Conservation (phyloP, 371 early-diverging fungal genomes). For the Dinochytrium kinnereticum region DNA sequence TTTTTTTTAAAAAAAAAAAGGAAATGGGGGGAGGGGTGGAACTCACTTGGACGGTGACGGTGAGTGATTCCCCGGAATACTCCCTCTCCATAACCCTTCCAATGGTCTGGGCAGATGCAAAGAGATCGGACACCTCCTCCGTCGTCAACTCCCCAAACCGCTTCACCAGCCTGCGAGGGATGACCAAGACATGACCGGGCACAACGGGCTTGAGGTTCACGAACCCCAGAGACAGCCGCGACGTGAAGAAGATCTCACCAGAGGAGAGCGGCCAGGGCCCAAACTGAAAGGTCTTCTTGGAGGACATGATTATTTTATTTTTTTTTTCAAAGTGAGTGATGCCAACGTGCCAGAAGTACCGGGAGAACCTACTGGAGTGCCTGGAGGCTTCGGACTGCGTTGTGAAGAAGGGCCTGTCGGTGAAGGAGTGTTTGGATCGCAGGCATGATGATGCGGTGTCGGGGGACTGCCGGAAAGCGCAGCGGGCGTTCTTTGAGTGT, state of each 20-base stretch:
- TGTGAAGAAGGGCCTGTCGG: conserved; percentile 10
- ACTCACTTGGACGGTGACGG: conserved; percentile 64
- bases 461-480: conserved; percentile 25
- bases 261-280: conserved; percentile 60
- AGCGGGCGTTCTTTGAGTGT: conserved; percentile 36
- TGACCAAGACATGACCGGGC: conserved; percentile 83
- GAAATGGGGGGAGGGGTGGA: not conserved
- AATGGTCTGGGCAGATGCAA: conserved; percentile 75
- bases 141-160: conserved; percentile 74
- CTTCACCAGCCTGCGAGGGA: conserved; percentile 69
- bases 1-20: not conserved
- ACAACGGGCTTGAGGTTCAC: conserved; percentile 90
- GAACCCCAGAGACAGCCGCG: conserved; percentile 72
- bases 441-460: conserved; percentile 29
- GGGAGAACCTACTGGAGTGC: conserved; percentile 24
- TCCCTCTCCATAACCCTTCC: conserved; percentile 77
- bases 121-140: conserved; percentile 86
- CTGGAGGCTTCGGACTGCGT: conserved; percentile 32
- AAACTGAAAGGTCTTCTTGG: conserved; percentile 35
- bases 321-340: not conserved
- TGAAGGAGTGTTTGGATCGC: conserved; percentile 32
- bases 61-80: conserved; percentile 72
- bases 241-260: conserved; percentile 72
- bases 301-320: not conserved
- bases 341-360: conserved; percentile 31